phyloP scores from a whole-genome alignment of 2,329 filamentous ascomycete genomes.

The Colletotrichum chrysophilum region DNA sequence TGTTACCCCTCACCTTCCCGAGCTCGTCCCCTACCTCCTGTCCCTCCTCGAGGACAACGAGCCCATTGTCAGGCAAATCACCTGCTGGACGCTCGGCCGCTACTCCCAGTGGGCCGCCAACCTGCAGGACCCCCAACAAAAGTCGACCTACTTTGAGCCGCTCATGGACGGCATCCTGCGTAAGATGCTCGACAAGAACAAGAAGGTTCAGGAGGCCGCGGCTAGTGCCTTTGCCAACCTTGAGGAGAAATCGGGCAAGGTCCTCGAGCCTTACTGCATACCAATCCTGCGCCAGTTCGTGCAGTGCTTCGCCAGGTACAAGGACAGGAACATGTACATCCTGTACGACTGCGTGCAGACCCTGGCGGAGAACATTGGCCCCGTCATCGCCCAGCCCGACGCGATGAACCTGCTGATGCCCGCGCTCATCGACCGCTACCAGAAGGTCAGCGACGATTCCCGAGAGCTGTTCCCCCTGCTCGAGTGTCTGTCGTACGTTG shows the following conservation, averaged over 20 bases:
- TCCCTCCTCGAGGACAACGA: slow-evolving; percentile 83
- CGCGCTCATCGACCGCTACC: slow-evolving; percentile 86
- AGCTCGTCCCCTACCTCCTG: slow-evolving; percentile 89
- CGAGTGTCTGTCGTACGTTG: slow-evolving; percentile 96
- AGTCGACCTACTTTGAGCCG: slow-evolving; percentile 84
- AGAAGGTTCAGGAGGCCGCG: slow-evolving; percentile 95
- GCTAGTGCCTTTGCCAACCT: slow-evolving; percentile 96
- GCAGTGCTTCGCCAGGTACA: slow-evolving; percentile 91
- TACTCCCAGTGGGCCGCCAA: slow-evolving; percentile 93
- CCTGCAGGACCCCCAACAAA: slow-evolving; percentile 69
- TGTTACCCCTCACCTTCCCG: slow-evolving; percentile 87
- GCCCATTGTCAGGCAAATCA: slow-evolving; percentile 93
- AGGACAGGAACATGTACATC: slow-evolving; percentile 98
- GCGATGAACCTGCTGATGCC: slow-evolving; percentile 92
- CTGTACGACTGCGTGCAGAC: slow-evolving; percentile 99
- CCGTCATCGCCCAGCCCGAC: slow-evolving; percentile 78
- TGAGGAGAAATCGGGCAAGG: slow-evolving; percentile 87
- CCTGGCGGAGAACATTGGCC: slow-evolving; percentile 87
- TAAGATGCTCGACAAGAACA: slow-evolving; percentile 96
- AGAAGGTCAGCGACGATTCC: slow-evolving; percentile 85
- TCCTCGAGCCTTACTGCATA: slow-evolving; percentile 82
- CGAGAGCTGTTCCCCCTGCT: slow-evolving; percentile 92
- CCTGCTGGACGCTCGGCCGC: slow-evolving; percentile 94
- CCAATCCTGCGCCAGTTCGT: slow-evolving; percentile 94
- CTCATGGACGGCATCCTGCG: slow-evolving; percentile 96